These are phyloP conservation scores for Parietaria judaica DNA, from an alignment of 306 rosid genomes.

Conservation along the genomic window DNA sequence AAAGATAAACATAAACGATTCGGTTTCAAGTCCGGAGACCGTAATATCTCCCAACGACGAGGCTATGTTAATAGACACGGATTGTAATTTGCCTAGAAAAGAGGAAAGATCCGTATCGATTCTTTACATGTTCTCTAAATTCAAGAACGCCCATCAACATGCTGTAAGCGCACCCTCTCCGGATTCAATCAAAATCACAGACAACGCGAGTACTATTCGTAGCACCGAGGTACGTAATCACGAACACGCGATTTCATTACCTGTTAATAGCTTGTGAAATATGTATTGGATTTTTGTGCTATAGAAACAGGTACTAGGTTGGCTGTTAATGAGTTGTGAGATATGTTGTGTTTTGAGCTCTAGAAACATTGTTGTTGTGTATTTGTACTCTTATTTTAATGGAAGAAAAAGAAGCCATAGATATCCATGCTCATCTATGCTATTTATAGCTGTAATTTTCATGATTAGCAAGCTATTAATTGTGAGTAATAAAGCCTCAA, in stretches of 20 bases:
- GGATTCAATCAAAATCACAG: constrained; percentile 15
- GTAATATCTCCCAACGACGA: constrained; percentile 12
- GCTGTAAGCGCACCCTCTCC: constrained; percentile 9
- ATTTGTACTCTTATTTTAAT: neutral
- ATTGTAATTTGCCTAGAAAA: constrained; percentile 20
- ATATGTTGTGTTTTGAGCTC: neutral
- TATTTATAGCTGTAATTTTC: too few species aligned
- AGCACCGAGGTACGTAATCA: constrained; percentile 15
- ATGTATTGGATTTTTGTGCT: too few species aligned
- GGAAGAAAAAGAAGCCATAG: neutral
- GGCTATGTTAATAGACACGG: constrained; percentile 29
- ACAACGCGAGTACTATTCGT: constrained; percentile 12
- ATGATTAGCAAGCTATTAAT: too few species aligned
- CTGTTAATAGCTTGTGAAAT: neutral
- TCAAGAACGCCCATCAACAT: constrained; percentile 21
- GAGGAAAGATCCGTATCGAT: constrained; percentile 32
- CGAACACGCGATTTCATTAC: constrained; percentile 20
- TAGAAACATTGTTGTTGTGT: neutral
- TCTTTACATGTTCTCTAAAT: constrained; percentile 43
- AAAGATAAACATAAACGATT: constrained; percentile 20
- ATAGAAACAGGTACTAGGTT: too few species aligned
- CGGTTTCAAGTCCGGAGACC: constrained; percentile 15
- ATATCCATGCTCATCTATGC: too few species aligned
- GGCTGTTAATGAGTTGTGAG: too few species aligned
- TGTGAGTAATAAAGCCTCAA: too few species aligned